Evolutionary conservation across 257 asterid species (phyloP).

Genomic region (Solanum infundibuliforme): DNA sequence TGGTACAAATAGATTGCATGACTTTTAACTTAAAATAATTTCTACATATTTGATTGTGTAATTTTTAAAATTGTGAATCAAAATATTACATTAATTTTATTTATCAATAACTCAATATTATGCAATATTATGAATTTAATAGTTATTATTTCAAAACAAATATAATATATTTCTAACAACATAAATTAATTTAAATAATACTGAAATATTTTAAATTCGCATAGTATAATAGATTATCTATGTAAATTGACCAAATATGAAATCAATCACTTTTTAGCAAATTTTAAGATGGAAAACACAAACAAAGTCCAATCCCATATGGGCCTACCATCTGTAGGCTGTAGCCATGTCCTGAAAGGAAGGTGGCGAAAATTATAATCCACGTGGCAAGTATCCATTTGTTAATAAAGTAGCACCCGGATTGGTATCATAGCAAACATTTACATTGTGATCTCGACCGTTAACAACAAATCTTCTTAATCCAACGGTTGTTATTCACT

Average conservation of each 20-base stretch:
- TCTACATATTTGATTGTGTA: too few species aligned
- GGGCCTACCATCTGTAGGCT: not conserved
- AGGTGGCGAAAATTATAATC: not conserved
- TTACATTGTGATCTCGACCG: not conserved
- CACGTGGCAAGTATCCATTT: not conserved
- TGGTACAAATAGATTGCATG: too few species aligned
- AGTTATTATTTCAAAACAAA: too few species aligned
- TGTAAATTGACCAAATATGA: not conserved
- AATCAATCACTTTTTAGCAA: not conserved
- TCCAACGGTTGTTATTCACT: not conserved
- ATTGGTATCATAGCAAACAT: not conserved
- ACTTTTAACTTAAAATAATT: too few species aligned
- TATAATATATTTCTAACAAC: too few species aligned
- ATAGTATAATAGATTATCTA: too few species aligned
- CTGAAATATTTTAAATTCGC: too few species aligned
- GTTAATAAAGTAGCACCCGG: not conserved
- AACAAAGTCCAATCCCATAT: not conserved
- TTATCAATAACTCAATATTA: too few species aligned
- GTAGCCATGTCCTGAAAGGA: not conserved
- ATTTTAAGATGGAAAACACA: not conserved
- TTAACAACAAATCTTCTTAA: not conserved
- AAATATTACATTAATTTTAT: too few species aligned
- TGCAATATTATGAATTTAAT: too few species aligned
- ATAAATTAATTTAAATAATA: too few species aligned
- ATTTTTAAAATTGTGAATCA: too few species aligned